Evolutionary conservation across 441 rosid genomes (phyloP), one percentile per base, ranked within the genome.

Genomic region (Caryocar brasiliense): DNA sequence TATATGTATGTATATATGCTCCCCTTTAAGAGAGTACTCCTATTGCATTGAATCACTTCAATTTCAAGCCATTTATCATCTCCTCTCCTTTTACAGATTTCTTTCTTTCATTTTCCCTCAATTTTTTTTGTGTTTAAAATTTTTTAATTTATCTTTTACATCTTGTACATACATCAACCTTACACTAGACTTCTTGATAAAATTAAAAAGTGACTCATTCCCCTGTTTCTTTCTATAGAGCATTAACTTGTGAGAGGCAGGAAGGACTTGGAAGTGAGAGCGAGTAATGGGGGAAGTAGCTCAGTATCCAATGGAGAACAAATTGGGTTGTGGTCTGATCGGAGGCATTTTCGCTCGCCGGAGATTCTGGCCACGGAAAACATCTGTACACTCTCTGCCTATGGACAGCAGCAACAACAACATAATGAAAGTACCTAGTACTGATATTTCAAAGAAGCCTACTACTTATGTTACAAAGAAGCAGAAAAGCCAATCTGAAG

Each of bases 271-370:
- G 48, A 52, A 48, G 40, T 59, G 33, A 55, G 8, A 30, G 21
- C 70, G 48, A 37, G 52, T 37, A 35, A 49, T 47, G 73, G 62
- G 66, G 14, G 46, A 69, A 48, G 24, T 54, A 51, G 45, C 65
- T n/a, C 46, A 68, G n/a, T 60, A 43, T 42, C 64, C 79, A 0
- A 27, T 54, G 42, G 73, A 71, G 37, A 54, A 51, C 22, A 68
- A 62, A 36, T 5, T 67, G 19, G 85, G 83, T 3, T 82, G 95
- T 65, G 83, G 83, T 43, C 35, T 77, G n/a, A 69, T 72, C 30
- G 81, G 76, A 3, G 69, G 83, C 36, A 60, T 80, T 54, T 70
- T 82, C 59, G 61, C 56, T 8, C 68, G 73, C 36, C 54, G 79
- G 78, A 74, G 67, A 14, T 42, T 52, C 41, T 36, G 62, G 64